Evolutionary conservation across 2,329 filamentous ascomycete species (phyloP), one percentile per base, ranked within the genome.

Genomic region (Alternaria triticina): DNA sequence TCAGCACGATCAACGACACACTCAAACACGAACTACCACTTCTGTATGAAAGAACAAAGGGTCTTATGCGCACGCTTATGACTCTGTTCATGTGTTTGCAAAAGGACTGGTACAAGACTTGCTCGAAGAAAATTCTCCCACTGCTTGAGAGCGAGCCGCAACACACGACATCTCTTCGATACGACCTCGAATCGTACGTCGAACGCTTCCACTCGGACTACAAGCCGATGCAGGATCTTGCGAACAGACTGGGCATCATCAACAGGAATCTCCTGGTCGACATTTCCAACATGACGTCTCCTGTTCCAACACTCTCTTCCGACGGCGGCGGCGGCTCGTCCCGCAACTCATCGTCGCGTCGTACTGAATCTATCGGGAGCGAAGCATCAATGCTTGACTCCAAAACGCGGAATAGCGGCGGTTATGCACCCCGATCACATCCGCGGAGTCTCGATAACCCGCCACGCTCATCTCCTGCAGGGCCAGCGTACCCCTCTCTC

Each of bases 1-100:
- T 97, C 79, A 87, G 92, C 44, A 93, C 94, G 8, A 85, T 99
- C 63, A 98, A 98, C 75, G 93, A 97, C 66, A 93, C 95, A 1
- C 85, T 98, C 63, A 97, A 97, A 80, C 91, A 95, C 69, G 95
- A 98, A 77, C 86, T 99, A 50, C 95, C 95, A 2, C 90, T 90
- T 76, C 86, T 99, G 15, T 97, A 96, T 55, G 82, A 84, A 8
- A 82, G 96, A 67, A 97, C 95, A 1, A 92, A 93, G 65, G 91
- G 90, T 72, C 84, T 97, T 65, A 93, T 96, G 72, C 92, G 94
- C 72, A 90, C 91, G 23, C 95, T 93, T 72, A 85, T 97, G 46
- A 88, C 87, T 61, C 94, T 93, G 72, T 93, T 98, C 74, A 88
- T 97, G 69, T 89, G 91, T 67, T 90, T 97, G 49, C 94, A 97